These are phyloP conservation scores for Calocybe indica DNA, from an alignment of 768 basidiomycete genomes.

Conservation along the genomic window DNA sequence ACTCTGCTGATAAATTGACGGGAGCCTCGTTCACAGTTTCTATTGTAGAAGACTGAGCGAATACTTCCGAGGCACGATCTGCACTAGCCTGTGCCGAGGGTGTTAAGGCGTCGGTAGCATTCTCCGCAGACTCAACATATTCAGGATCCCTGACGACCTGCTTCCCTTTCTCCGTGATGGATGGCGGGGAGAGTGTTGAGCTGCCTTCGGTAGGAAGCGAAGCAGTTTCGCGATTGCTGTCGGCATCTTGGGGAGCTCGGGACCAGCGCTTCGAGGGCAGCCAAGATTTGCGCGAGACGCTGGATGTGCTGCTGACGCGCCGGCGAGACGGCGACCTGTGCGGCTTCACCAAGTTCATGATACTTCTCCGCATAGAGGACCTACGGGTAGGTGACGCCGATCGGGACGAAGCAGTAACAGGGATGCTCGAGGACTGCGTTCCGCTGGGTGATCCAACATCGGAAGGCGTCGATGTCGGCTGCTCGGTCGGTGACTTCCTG, in stretches of 20 bases:
- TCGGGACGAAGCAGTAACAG: background rate
- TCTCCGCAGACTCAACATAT: too few species aligned
- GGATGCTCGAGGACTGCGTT: conserved; percentile 7
- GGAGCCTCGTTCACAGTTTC: too few species aligned
- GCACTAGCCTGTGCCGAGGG: too few species aligned
- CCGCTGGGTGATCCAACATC: conserved; percentile 2
- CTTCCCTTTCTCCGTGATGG: too few species aligned
- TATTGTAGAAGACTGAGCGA: too few species aligned
- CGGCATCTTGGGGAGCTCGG: conserved; percentile 16
- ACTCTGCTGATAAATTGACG: too few species aligned
- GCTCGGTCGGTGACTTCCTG: conserved; percentile 13
- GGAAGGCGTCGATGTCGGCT: conserved; percentile 5
- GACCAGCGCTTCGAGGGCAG: conserved; percentile 24
- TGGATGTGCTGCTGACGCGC: conserved; percentile 7
- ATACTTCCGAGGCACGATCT: too few species aligned
- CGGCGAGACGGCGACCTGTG: conserved; percentile 6
- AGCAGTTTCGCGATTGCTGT: conserved; percentile 6
- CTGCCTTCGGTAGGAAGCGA: too few species aligned
- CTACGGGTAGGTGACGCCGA: conserved; percentile 11
- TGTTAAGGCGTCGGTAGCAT: too few species aligned
- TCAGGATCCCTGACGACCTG: too few species aligned
- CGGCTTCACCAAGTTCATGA: conserved; percentile 24
- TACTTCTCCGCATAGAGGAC: conserved; percentile 25
- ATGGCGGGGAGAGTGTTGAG: too few species aligned
- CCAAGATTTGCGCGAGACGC: conserved; percentile 18